Conservation (phyloP, 371 early-diverging fungal species). For the Apophysomyces elegans region DNA sequence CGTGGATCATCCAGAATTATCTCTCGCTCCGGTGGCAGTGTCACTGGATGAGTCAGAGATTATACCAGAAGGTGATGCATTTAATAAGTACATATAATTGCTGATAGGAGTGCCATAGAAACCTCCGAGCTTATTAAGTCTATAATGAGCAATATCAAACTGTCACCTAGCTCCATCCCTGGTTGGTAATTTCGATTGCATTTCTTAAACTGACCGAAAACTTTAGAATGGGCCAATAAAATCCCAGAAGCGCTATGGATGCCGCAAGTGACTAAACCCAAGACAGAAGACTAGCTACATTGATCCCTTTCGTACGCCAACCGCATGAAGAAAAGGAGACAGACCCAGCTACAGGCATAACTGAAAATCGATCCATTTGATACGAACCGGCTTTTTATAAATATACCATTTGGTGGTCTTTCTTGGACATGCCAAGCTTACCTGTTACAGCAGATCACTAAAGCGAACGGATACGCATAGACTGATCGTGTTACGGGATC, state of each 20-base stretch:
- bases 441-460: too few species aligned
- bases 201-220: constrained; percentile 11
- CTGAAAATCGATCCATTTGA: too few species aligned
- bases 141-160: constrained; percentile 41
- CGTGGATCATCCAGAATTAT: constrained; percentile 23
- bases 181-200: constrained; percentile 23
- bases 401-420: too few species aligned
- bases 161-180: constrained; percentile 38
- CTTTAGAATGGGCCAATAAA: constrained; percentile 43
- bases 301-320: too few species aligned
- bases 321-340: too few species aligned
- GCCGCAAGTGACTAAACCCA: constrained; percentile 14
- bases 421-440: too few species aligned
- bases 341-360: too few species aligned
- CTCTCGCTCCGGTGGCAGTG: constrained; percentile 20
- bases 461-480: too few species aligned
- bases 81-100: neutral
- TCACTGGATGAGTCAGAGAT: constrained; percentile 19
- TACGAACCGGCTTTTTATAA: too few species aligned
- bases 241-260: constrained; percentile 48
- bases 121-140: constrained; percentile 41
- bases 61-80: constrained; percentile 21
- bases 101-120: constrained; percentile 21
- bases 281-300: neutral
- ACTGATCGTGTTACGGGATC: too few species aligned